Conservation (phyloP, 345 rosid genomes). For the Eucalyptus dawsonii region DNA sequence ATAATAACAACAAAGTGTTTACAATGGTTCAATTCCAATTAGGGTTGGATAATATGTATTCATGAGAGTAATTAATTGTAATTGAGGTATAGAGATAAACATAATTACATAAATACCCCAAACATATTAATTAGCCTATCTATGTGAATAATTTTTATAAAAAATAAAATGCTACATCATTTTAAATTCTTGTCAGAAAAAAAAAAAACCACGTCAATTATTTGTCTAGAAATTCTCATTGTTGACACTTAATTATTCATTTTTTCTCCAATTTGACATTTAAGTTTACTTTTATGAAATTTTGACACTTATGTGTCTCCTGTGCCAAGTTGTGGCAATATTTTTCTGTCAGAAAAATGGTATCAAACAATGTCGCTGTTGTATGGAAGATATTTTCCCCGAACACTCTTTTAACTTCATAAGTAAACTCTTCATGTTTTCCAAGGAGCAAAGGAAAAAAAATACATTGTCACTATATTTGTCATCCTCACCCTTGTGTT, state of each 20-base stretch:
- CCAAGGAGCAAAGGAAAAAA: not conserved
- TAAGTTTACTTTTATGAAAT: no score
- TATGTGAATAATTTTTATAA: no score
- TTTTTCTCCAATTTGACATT: no score
- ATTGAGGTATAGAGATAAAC: no score
- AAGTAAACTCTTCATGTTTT: not conserved
- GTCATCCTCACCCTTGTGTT: not conserved
- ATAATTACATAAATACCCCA: not conserved
- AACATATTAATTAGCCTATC: no score
- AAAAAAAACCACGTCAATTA: accelerated
- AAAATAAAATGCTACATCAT: no score
- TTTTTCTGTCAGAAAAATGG: not conserved
- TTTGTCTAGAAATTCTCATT: no score
- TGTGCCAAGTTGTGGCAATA: no score
- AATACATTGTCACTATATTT: not conserved
- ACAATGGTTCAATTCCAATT: not conserved
- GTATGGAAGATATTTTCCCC: not conserved
- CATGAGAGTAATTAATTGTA: not conserved
- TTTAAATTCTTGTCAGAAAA: no score
- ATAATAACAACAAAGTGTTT: not conserved
- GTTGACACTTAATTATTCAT: no score
- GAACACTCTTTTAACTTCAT: not conserved
- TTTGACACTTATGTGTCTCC: no score
- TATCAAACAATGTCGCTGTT: not conserved
- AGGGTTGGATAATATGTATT: not conserved